Evolutionary conservation across 1,284 basidiomycete genomes (phyloP).

Genomic region (Chalciporus sp.): DNA sequence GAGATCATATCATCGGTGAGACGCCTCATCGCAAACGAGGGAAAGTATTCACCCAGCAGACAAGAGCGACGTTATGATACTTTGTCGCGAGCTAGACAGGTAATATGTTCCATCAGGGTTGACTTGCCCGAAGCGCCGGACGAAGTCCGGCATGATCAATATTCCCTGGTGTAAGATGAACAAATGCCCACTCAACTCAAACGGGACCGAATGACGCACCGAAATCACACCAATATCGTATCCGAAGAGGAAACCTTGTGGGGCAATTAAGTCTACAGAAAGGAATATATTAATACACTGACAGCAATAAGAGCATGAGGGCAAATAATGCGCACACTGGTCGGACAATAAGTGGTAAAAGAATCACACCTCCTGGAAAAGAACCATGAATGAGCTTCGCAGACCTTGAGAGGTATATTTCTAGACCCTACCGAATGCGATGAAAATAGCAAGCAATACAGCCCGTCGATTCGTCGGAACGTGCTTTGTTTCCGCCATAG

Average conservation of each 20-base stretch:
- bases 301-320: not conserved
- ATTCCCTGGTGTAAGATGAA: conserved; percentile 40
- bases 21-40: too few species aligned
- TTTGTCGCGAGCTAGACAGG: conserved; percentile 62
- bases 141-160: conserved; percentile 76
- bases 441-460: conserved; percentile 55
- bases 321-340: too few species aligned
- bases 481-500: conserved; percentile 8
- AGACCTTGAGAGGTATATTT: not conserved
- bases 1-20: too few species aligned
- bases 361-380: not conserved
- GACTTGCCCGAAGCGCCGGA: conserved; percentile 63
- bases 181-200: not conserved
- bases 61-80: conserved; percentile 74
- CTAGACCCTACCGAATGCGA: conserved; percentile 42
- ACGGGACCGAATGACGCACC: conserved; percentile 19
- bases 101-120: conserved; percentile 50
- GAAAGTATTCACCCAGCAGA: conserved; percentile 60
- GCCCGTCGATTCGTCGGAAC: conserved; percentile 15
- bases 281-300: not conserved
- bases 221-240: conserved; percentile 73
- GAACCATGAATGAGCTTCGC: conserved; percentile 22
- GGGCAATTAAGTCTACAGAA: conserved; percentile 8
- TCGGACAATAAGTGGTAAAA: not conserved
- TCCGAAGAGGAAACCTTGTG: conserved; percentile 56